Conservation (phyloP, 306 rosid genomes). For the Sophora flavescens region DNA sequence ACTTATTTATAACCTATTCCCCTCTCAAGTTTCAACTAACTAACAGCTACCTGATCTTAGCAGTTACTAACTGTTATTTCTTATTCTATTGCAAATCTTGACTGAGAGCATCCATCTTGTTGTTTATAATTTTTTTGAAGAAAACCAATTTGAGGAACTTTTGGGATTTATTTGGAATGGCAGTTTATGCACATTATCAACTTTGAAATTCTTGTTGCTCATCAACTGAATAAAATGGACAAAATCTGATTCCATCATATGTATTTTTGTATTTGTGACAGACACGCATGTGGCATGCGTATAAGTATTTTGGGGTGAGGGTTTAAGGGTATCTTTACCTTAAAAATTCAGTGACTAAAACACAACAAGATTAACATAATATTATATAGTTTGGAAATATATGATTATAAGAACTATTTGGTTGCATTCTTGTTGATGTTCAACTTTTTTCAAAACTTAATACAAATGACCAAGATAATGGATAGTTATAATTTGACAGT, state of each 20-base stretch:
- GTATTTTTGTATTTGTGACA: not conserved
- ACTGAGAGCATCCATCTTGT: constrained; percentile 6
- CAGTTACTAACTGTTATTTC: too few species aligned
- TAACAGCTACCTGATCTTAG: too few species aligned
- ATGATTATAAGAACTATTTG: not conserved
- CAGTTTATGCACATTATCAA: not conserved
- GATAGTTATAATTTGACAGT: not conserved
- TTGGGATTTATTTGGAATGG: constrained; percentile 18
- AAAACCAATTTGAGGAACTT: not conserved
- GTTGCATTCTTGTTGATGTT: not conserved
- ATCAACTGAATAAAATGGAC: not conserved
- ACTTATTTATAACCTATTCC: too few species aligned
- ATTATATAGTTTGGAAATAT: too few species aligned
- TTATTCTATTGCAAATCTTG: not conserved
- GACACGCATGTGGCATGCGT: not conserved
- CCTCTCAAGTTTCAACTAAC: too few species aligned
- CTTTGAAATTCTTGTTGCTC: not conserved
- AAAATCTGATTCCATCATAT: not conserved
- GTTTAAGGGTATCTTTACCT: not conserved
- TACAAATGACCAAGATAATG: not conserved
- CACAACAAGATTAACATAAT: not conserved
- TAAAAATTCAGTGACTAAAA: not conserved
- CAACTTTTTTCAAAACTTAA: too few species aligned
- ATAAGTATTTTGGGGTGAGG: not conserved
- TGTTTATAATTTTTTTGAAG: not conserved